phyloP scores from a whole-genome alignment of 257 asterid species.

The Solanum tarapatanum region DNA sequence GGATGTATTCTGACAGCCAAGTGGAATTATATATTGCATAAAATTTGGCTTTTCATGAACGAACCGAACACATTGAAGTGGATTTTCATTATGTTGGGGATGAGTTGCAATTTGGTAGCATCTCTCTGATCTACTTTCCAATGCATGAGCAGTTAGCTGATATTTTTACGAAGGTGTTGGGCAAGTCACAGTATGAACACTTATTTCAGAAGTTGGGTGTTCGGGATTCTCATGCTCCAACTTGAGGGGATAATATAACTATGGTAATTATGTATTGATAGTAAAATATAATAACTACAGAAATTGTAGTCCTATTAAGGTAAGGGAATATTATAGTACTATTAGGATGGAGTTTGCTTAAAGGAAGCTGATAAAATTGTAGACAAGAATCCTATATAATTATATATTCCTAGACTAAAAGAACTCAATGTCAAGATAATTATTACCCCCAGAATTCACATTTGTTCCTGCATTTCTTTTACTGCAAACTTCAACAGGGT shows the following conservation, averaged over 20 bases:
- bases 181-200: no score
- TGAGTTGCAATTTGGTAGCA: no score
- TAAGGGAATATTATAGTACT: background rate
- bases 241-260: background rate
- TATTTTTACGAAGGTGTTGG: no score
- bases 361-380: background rate
- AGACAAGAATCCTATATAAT: background rate
- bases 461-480: constrained; percentile 15
- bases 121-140: no score
- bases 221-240: no score
- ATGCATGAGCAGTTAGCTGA: no score
- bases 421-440: constrained; percentile 26
- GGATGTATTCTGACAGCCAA: no score
- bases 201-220: no score
- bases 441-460: constrained; percentile 16
- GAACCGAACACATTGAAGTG: no score
- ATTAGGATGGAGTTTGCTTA: background rate
- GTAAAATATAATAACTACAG: background rate
- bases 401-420: constrained; percentile 6
- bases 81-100: no score
- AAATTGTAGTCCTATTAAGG: background rate
- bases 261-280: background rate
- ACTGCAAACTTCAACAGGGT: constrained; percentile 5
- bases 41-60: no score
- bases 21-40: no score